These are phyloP conservation scores for Dictyostelium purpureum DNA, from an alignment of 78 protist species.

Conservation along the genomic window DNA sequence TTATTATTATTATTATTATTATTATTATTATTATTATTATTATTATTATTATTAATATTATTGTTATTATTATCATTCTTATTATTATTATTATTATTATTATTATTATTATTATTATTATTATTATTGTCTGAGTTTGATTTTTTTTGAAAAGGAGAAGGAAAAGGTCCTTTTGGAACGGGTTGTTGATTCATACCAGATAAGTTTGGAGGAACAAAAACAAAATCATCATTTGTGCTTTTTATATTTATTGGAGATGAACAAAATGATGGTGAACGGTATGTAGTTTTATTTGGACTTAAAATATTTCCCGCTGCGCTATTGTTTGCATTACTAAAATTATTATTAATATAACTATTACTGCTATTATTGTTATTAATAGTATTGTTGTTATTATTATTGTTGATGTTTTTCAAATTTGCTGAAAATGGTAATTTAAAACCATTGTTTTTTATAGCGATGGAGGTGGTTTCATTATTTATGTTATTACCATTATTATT, in stretches of 20 bases:
- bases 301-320: background rate
- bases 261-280: constrained; percentile 7
- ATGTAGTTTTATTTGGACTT: background rate
- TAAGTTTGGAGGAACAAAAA: too few relatives aligned
- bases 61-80: background rate
- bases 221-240: too few relatives aligned
- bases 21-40: too few relatives aligned
- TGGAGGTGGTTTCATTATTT: background rate
- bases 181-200: background rate
- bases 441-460: background rate
- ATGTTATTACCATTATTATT: background rate
- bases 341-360: background rate
- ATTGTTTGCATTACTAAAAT: too few relatives aligned
- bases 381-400: background rate
- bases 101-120: too few relatives aligned
- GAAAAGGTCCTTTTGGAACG: too few relatives aligned
- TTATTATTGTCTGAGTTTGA: background rate
- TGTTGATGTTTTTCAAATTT: background rate
- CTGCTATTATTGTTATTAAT: background rate
- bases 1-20: too few relatives aligned
- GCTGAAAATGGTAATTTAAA: too few relatives aligned
- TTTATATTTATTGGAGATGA: background rate
- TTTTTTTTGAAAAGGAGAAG: too few relatives aligned
- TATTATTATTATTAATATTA: too few relatives aligned
- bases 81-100: background rate